A percentile compares a stretch with the other conserved stretches of the same genome.
phyloP scores from a whole-genome alignment of 306 rosid species.

The Quercus dentata region DNA sequence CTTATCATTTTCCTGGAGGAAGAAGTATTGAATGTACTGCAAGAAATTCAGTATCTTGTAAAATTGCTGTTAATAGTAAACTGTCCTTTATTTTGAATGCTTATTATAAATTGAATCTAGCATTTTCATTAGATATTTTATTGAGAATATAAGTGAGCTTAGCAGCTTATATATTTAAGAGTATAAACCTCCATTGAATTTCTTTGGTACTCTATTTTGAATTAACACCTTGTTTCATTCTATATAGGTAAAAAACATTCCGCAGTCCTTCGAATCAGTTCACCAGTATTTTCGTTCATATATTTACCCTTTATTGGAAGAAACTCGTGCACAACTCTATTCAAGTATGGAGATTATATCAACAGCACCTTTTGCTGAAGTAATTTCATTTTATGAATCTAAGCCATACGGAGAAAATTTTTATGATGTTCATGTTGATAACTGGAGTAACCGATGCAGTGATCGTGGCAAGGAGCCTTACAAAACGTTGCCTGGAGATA shows the following conservation, averaged over 20 bases:
- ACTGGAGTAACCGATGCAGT: conserved; percentile 49
- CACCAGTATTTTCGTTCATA: conserved; percentile 42
- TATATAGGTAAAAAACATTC: conserved; percentile 49
- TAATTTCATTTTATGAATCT: conserved; percentile 29
- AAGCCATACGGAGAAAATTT: not conserved
- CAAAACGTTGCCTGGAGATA: conserved; percentile 62
- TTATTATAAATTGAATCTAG: too few species aligned
- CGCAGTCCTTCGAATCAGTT: conserved; percentile 36
- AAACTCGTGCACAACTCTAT: conserved; percentile 50
- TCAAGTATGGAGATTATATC: conserved; percentile 48
- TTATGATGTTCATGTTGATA: conserved; percentile 37
- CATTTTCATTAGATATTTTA: too few species aligned
- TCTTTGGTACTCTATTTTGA: not conserved
- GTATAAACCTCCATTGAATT: not conserved
- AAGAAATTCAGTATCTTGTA: too few species aligned
- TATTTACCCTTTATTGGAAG: conserved; percentile 60
- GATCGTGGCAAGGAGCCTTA: conserved; percentile 52
- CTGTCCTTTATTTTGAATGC: too few species aligned
- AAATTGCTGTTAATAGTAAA: too few species aligned
- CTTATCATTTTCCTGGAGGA: too few species aligned
- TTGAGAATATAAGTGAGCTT: too few species aligned
- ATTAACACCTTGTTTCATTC: not conserved
- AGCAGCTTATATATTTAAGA: too few species aligned
- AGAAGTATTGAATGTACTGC: too few species aligned
- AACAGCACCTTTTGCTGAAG: conserved; percentile 47